Conservation (phyloP, 352 stramenopile genomes). For the Globisporangium canariense region DNA sequence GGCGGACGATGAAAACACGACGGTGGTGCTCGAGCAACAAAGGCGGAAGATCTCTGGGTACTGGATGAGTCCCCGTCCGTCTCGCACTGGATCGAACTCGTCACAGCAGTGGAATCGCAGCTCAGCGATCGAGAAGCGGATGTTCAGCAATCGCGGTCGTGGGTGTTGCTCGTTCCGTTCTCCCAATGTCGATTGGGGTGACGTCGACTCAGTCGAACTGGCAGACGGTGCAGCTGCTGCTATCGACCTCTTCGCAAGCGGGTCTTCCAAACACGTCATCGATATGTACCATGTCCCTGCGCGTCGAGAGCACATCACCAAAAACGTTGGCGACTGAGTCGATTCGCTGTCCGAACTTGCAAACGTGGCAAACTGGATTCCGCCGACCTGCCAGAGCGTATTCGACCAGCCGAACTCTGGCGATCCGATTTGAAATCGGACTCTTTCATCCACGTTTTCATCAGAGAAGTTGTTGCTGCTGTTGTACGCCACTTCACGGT, state of each 20-base stretch:
- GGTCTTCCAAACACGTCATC: constrained; percentile 63
- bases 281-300: constrained; percentile 71
- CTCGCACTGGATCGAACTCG: constrained; percentile 41
- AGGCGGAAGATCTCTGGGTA: constrained; percentile 63
- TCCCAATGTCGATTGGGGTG: constrained; percentile 17
- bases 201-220: constrained; percentile 13
- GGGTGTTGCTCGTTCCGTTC: constrained; percentile 9
- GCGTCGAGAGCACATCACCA: constrained; percentile 65
- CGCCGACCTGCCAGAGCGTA: constrained; percentile 70
- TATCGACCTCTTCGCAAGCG: constrained; percentile 17
- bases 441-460: constrained; percentile 17
- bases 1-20: constrained; percentile 46
- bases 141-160: constrained; percentile 27
- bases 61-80: constrained; percentile 31
- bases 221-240: constrained; percentile 1
- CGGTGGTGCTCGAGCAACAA: constrained; percentile 28
- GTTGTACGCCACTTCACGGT: constrained; percentile 8
- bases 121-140: constrained; percentile 37
- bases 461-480: neutral
- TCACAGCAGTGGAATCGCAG: constrained; percentile 64
- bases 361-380: constrained; percentile 82
- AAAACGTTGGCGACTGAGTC: constrained; percentile 37
- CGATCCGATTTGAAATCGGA: constrained; percentile 68
- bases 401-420: constrained; percentile 73
- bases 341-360: constrained; percentile 13